Percentiles rank a stretch among this genome's conserved stretches.
phyloP scores from a whole-genome alignment of 1,139 yeast genomes.

The Candida pseudoviswanathii region DNA sequence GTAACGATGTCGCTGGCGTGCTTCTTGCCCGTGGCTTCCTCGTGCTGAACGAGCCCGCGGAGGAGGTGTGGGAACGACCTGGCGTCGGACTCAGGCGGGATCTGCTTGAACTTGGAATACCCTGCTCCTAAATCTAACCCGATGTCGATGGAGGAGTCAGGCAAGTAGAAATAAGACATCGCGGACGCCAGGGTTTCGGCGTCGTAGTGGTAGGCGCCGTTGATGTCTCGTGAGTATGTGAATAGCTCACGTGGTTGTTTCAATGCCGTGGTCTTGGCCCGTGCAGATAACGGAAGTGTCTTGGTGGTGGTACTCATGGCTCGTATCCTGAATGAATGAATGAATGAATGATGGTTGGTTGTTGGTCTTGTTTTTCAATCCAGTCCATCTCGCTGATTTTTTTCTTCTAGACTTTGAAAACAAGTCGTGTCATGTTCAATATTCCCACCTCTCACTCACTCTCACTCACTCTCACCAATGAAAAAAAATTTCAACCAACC shows the following conservation, averaged over 20 bases:
- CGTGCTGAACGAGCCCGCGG: slow-evolving; percentile 18
- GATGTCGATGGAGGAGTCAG: slow-evolving; percentile 59
- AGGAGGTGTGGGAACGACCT: neutral
- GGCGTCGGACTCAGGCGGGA: slow-evolving; percentile 50
- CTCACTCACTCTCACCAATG: neutral
- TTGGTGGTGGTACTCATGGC: slow-evolving; percentile 21
- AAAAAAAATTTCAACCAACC: neutral
- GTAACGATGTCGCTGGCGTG: slow-evolving; percentile 64
- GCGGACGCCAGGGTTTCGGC: slow-evolving; percentile 46
- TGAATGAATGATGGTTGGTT: too few relatives aligned
- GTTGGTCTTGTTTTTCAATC: too few relatives aligned
- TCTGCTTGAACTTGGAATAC: slow-evolving; percentile 53
- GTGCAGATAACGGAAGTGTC: slow-evolving; percentile 46
- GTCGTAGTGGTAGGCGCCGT: slow-evolving; percentile 45
- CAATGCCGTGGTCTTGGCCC: slow-evolving; percentile 56
- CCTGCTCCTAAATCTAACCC: slow-evolving; percentile 67
- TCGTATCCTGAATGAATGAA: too few relatives aligned
- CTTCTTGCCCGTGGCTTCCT: slow-evolving; percentile 22
- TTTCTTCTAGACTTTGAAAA: neutral
- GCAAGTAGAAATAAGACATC: slow-evolving; percentile 72
- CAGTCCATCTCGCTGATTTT: neutral
- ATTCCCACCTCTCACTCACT: neutral
- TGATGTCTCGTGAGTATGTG: slow-evolving; percentile 57
- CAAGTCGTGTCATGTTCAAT: neutral
- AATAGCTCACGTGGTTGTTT: slow-evolving; percentile 77